Percentiles rank a stretch among this genome's conserved stretches.
Conservation (phyloP, 768 basidiomycete species). For the Vararia minispora region DNA sequence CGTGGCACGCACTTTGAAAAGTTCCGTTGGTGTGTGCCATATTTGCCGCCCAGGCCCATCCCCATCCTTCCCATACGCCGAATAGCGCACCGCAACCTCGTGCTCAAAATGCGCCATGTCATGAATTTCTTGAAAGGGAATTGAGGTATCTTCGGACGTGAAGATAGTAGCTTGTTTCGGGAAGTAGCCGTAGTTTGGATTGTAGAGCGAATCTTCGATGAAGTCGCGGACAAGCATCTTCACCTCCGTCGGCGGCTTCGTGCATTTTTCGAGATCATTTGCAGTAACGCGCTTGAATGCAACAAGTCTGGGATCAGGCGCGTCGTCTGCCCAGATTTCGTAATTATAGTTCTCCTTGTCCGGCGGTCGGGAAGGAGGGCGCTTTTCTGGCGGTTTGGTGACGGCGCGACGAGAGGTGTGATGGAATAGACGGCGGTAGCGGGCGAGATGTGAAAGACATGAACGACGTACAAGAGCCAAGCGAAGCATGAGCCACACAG, state of each 20-base stretch:
- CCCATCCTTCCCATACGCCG: constrained; percentile 51
- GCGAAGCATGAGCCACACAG: too few species aligned
- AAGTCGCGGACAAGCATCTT: constrained; percentile 95
- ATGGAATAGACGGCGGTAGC: constrained; percentile 7
- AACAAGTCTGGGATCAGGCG: constrained; percentile 32
- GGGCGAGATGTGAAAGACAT: too few species aligned
- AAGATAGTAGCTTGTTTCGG: constrained; percentile 89
- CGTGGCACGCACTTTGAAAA: constrained; percentile 71
- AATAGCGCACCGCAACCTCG: constrained; percentile 68
- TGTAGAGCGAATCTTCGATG: constrained; percentile 94
- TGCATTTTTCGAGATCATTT: constrained; percentile 46
- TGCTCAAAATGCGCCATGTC: constrained; percentile 72
- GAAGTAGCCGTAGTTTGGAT: constrained; percentile 97
- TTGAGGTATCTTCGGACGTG: constrained; percentile 42
- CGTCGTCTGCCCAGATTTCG: constrained; percentile 40
- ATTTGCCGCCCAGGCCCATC: constrained; percentile 78
- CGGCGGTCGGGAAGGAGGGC: too few species aligned
- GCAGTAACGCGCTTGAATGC: constrained; percentile 55
- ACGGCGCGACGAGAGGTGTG: background rate
- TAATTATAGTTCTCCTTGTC: constrained; percentile 78
- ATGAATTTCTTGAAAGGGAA: constrained; percentile 60
- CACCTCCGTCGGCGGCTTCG: constrained; percentile 61
- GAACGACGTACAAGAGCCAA: too few species aligned
- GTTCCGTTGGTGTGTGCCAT: constrained; percentile 97
- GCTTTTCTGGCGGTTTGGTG: constrained; percentile 11